phyloP scores from a whole-genome alignment of 192 early-diverging fungal genomes.

The Coemansia interrupta region DNA sequence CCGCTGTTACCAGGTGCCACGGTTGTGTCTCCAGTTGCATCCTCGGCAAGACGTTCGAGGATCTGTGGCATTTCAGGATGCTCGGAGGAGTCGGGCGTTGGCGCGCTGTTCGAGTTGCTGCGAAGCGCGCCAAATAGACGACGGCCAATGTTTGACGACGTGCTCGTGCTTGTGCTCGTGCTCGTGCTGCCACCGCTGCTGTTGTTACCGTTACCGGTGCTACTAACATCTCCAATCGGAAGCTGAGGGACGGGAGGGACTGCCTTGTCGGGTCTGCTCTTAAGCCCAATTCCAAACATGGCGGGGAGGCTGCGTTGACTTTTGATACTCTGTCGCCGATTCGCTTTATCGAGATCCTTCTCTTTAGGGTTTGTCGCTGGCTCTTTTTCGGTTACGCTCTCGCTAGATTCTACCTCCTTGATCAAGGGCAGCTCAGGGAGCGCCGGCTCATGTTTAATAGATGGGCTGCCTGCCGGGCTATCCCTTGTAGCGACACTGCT shows the following conservation, averaged over 20 bases:
- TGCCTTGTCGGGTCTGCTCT: slow-evolving; percentile 29
- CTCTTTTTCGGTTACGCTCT: neutral
- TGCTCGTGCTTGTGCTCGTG: too few relatives aligned
- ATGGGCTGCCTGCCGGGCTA: neutral
- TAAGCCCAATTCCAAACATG: slow-evolving; percentile 46
- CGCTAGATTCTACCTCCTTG: neutral
- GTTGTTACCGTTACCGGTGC: too few relatives aligned
- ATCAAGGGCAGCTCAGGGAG: slow-evolving; percentile 1
- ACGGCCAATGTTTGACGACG: slow-evolving; percentile 29
- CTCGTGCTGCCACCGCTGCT: too few relatives aligned
- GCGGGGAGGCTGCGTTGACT: slow-evolving; percentile 51
- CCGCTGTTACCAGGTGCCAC: neutral
- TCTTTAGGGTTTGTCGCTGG: slow-evolving; percentile 1
- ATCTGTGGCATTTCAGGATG: neutral
- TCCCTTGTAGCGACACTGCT: neutral
- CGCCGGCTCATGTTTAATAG: neutral
- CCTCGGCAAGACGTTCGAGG: neutral
- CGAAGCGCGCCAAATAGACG: slow-evolving; percentile 41
- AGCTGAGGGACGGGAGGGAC: slow-evolving; percentile 42
- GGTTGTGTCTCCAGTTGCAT: neutral
- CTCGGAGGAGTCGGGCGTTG: neutral
- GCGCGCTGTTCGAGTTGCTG: slow-evolving; percentile 21
- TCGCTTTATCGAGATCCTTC: slow-evolving; percentile 33
- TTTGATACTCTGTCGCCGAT: slow-evolving; percentile 50
- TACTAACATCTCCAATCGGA: slow-evolving; percentile 5